Base-by-base conservation (phyloP, 768 basidiomycete genomes). In the Leccinum subgranulosum region DNA sequence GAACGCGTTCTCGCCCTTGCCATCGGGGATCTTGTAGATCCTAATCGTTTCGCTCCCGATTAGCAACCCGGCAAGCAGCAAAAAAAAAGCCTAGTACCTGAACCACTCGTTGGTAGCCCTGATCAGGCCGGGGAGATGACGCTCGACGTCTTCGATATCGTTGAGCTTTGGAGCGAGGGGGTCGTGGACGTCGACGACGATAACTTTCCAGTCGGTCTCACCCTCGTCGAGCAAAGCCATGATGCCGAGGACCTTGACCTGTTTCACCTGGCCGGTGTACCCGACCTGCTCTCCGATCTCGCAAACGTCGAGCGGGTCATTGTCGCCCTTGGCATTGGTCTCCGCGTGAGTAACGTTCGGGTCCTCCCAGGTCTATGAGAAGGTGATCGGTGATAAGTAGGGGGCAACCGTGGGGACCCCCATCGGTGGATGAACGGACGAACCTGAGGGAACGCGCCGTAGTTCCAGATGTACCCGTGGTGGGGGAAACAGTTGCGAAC, bases 401-500 rank as follows among this genome's bases (percentile, higher is more conserved):
- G 47, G 28, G 27, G 31, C 27, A 28, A 6, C 21, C 23, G 23
- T 23, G 23, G 23, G 23, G 23, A 23, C 23, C 23, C 1, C 23
- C 23, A 23, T 3, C 5, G 19, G 23, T 3, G 46, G 46, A 10
- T 28, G 9, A 17, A 48, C 15, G 19, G 23, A 43, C 84, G 49
- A 55, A 88, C 94, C 85, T 96, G 94, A 60, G 96, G 96, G 86
- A 99, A 97, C 58, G 95, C 94, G 68, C 96, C 96, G 71, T 99
- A 99, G 83, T 99, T 99, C 97, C 97, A 99, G 81, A 99, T 94
- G 82, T 98, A 95, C 36, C 97, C 96, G 73, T 98, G 95, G 81
- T 99, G 97, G 66, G 97, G 97, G 90, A 99, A 99, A 77, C 97
- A 98, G 84, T 98, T 98, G 78, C 97, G 89, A 65, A 99, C 97